Evolutionary conservation across 1,284 basidiomycete genomes (phyloP), one percentile per base, ranked within the genome.

Genomic region (Melampsora americana): DNA sequence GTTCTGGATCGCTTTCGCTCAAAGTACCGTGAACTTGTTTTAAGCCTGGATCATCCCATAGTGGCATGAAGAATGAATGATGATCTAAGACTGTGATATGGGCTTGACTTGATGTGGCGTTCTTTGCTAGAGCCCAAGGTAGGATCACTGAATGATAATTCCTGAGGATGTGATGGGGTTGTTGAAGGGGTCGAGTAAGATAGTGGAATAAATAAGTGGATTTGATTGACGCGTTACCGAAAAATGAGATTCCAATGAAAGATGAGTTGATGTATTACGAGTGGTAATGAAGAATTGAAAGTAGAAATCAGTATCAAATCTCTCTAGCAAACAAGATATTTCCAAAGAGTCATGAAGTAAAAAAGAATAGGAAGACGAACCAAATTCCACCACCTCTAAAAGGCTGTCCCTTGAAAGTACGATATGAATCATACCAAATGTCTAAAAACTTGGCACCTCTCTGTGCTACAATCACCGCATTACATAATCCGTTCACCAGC

Each of bases 1-100:
- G 28, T 30, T 66, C 65, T 1, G 64, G 71, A n/a, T 50, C 62
- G n/a, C 30, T 14, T 66, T 66, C 71, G 26, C 1, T 56, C 2
- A 74, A 42, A 16, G 71, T 74, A 14, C 71, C 71, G 28, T 74
- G 71, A 18, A 74, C 56, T 64, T 50, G 59, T 53, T 59, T 74
- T 5, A 74, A 53, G 5, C 48, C 71, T 30, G 65, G 64, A 65
- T 74, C 71, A 60, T 74, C 71, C 71, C 71, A 74, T n/a, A 74
- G 35, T 35, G 71, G 71, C 6, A 62, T 74, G 65, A 74, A 74
- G 50, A 74, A 74, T 12, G 71, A 74, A 28, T 48, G 44, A 66
- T 74, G 71, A 35, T 74, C 71, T 28, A 74, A 60, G 30, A 74
- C 71, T 44, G 71, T 74, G 46, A 74, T 62, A 16, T 62, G 65